Evolutionary conservation across 2,329 filamentous ascomycete species (phyloP).

Genomic region (Eurotiales sp.): DNA sequence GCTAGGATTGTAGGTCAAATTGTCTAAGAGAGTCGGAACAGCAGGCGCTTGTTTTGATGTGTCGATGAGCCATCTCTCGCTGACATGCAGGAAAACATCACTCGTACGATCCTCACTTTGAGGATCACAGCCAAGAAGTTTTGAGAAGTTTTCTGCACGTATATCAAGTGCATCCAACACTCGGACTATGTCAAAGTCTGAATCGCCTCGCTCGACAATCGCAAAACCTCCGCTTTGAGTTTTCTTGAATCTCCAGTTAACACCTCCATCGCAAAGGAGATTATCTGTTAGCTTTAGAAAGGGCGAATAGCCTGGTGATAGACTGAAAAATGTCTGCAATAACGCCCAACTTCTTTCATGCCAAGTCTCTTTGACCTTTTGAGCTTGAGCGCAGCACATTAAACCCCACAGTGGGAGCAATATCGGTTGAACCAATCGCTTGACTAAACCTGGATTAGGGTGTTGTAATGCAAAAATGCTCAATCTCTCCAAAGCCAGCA

Average conservation of each 20-base stretch:
- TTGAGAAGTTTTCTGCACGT: slow-evolving; percentile 36
- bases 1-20: slow-evolving; percentile 16
- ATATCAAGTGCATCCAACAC: slow-evolving; percentile 33
- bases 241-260: slow-evolving; percentile 33
- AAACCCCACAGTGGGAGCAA: slow-evolving; percentile 42
- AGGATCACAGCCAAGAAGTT: slow-evolving; percentile 36
- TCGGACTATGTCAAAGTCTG: slow-evolving; percentile 26
- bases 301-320: slow-evolving; percentile 34
- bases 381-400: slow-evolving; percentile 30
- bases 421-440: slow-evolving; percentile 37
- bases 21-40: slow-evolving; percentile 13
- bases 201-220: slow-evolving; percentile 24
- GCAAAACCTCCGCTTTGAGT: slow-evolving; percentile 22
- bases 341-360: slow-evolving; percentile 30
- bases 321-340: slow-evolving; percentile 39
- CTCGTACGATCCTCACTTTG: slow-evolving; percentile 37
- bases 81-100: slow-evolving; percentile 42
- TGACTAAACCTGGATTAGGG: slow-evolving; percentile 42
- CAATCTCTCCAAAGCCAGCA: slow-evolving; percentile 33
- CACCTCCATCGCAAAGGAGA: slow-evolving; percentile 38
- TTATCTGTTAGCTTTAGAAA: slow-evolving; percentile 38
- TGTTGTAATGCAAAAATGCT: slow-evolving; percentile 35
- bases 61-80: slow-evolving; percentile 38
- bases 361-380: slow-evolving; percentile 23
- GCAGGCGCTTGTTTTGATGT: slow-evolving; percentile 14